Evolutionary conservation across 2,329 filamentous ascomycete genomes (phyloP).

Genomic region (Aspergillus sp.): DNA sequence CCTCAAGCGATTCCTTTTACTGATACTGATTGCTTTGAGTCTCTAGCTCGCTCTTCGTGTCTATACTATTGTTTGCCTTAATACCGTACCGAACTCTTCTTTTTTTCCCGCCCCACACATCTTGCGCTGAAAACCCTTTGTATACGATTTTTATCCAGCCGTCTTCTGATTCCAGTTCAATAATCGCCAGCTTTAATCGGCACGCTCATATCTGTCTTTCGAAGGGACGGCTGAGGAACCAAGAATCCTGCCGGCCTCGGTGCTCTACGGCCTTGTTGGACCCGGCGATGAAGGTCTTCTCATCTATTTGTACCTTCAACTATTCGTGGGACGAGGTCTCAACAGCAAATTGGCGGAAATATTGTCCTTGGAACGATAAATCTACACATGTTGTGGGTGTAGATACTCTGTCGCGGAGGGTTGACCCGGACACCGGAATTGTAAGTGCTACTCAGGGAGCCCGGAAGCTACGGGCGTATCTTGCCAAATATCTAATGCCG

Average conservation of each 20-base stretch:
- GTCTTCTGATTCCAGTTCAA: neutral
- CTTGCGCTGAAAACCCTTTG: neutral
- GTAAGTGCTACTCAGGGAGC: slow-evolving; percentile 46
- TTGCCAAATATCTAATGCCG: neutral
- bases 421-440: slow-evolving; percentile 66
- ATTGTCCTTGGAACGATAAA: slow-evolving; percentile 98
- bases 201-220: neutral
- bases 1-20: neutral
- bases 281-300: slow-evolving; percentile 86
- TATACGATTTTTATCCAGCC: neutral
- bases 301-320: slow-evolving; percentile 83
- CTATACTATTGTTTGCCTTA: neutral
- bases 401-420: slow-evolving; percentile 77
- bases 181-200: neutral
- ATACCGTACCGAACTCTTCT: neutral
- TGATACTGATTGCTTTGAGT: neutral
- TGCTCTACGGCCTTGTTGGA: neutral
- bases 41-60: neutral
- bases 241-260: neutral
- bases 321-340: slow-evolving; percentile 99
- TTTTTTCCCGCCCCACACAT: neutral
- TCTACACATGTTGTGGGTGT: slow-evolving; percentile 95
- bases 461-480: neutral
- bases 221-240: neutral
- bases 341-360: slow-evolving; percentile 97